Base-by-base conservation (phyloP, 371 early-diverging fungal genomes). In the Mucor ambiguus region DNA sequence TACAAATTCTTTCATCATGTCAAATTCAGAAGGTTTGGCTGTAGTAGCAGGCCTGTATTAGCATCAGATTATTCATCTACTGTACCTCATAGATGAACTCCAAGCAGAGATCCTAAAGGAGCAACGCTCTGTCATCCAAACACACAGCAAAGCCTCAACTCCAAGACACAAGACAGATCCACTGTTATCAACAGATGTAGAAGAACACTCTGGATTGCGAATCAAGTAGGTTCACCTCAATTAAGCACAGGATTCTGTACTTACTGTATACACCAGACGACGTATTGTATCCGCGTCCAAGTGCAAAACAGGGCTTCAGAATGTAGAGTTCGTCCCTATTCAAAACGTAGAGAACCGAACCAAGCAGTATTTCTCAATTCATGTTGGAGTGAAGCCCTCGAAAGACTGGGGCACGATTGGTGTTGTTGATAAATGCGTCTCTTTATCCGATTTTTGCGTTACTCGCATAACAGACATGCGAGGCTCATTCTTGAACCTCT, bases 361-460 rank as follows among this genome's bases (percentile, higher is more conserved):
- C 22, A 28, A 30, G 20, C 32, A 46, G 9, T 66, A 56, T 12
- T 55, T 66, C 29, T 73, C 79, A 7, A 78, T 76, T 20, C 63
- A 63, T 35, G 66, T 81, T 9, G 77, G 76, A 3, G 46, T 59
- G 0, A 75, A 74, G 43, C 81, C 78, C 10, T 69, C 71, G 3
- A 28, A 66, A 4, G 54, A 78, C 35, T 81, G 81, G 81, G 61
- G 71, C 2, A 78, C 81, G 0, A 70, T 72, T 20, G 81, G 79
- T 4, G 66, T 81, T 1, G 62, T 81, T 0, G 79, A 81, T 28
- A 71, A 74, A 11, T 61, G 58, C n/a, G 20, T 59, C 22, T 55
- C 33, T 49, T 35, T 58, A 2, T 57, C 61, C 33, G 63, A 73
- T 24, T 69, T 77, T 7, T 62, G 64, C 28, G 75, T 78, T 9